Conservation (phyloP, 176 grass and related monocot genomes). For the Elaeis guineensis region DNA sequence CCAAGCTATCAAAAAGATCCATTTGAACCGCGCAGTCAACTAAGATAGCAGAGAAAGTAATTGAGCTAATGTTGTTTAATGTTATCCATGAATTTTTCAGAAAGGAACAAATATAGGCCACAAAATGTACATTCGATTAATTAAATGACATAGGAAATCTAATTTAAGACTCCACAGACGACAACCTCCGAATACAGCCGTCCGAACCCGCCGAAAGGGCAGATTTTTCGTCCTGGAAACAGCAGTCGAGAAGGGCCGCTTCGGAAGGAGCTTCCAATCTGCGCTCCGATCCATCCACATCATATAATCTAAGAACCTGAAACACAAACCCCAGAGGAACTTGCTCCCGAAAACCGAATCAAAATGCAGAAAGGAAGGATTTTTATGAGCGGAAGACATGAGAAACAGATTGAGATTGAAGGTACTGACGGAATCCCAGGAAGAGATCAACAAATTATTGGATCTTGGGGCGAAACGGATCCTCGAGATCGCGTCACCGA, state of each 20-base stretch:
- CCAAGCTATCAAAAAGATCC: too few relatives aligned
- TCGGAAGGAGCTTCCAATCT: slow-evolving; percentile 28
- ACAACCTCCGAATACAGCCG: slow-evolving; percentile 51
- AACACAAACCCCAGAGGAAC: slow-evolving; percentile 8
- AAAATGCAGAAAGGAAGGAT: not conserved
- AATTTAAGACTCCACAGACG: too few relatives aligned
- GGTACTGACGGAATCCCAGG: slow-evolving; percentile 46
- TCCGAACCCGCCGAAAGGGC: slow-evolving; percentile 39
- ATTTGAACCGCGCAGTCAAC: too few relatives aligned
- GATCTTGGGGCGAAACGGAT: slow-evolving; percentile 51
- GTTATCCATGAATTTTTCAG: too few relatives aligned
- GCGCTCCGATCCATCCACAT: slow-evolving; percentile 29
- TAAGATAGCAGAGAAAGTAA: too few relatives aligned
- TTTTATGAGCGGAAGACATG: not conserved
- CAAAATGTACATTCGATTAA: too few relatives aligned
- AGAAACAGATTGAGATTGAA: not conserved
- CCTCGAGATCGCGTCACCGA: slow-evolving; percentile 39
- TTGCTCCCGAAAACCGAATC: not conserved
- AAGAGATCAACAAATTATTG: slow-evolving; percentile 53
- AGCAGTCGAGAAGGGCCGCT: slow-evolving; percentile 48
- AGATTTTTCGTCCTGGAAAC: slow-evolving; percentile 48
- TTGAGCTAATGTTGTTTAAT: too few relatives aligned
- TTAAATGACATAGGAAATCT: too few relatives aligned
- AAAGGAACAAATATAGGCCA: too few relatives aligned
- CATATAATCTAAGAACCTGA: slow-evolving; percentile 55